These are phyloP conservation scores for Pleoardoris graminearum DNA, from an alignment of 2,329 filamentous ascomycete genomes.

Conservation along the genomic window DNA sequence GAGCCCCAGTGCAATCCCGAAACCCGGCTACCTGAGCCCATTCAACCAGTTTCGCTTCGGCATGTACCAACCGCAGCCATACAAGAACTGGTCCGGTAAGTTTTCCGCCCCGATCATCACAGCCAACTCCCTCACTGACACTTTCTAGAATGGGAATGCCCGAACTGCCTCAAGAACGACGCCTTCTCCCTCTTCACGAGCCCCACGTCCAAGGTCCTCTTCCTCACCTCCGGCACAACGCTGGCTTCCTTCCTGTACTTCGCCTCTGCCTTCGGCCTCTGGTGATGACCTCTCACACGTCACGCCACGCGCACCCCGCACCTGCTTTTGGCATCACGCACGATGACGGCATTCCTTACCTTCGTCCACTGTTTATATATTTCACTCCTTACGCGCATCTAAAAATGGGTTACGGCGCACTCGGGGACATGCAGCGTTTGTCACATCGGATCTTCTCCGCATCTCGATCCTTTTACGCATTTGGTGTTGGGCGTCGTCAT, in stretches of 20 bases:
- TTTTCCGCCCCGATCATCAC: neutral
- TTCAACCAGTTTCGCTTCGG: conserved; percentile 61
- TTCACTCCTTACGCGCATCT: conserved; percentile 21
- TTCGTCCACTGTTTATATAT: conserved; percentile 17
- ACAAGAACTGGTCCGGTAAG: conserved; percentile 56
- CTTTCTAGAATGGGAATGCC: conserved; percentile 56
- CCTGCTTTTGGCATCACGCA: conserved; percentile 11
- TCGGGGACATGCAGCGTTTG: conserved; percentile 6
- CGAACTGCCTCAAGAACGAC: conserved; percentile 56
- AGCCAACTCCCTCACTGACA: conserved; percentile 10
- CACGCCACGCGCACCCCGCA: too few relatives aligned
- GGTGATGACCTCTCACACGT: too few relatives aligned
- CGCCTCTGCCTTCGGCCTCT: conserved; percentile 50
- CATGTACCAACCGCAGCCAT: conserved; percentile 62
- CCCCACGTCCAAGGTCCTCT: conserved; percentile 59
- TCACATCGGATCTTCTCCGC: neutral
- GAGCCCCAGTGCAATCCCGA: conserved; percentile 55
- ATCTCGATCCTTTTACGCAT: conserved; percentile 6
- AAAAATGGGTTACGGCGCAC: conserved; percentile 7
- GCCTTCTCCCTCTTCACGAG: conserved; percentile 58
- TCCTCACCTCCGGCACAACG: conserved; percentile 61
- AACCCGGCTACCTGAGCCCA: conserved; percentile 59
- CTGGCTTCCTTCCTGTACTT: conserved; percentile 62
- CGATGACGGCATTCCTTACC: conserved; percentile 18
- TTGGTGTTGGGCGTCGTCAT: conserved; percentile 10